A percentile compares a stretch with the other conserved stretches of the same genome.
phyloP scores from a whole-genome alignment of 495 filamentous ascomycete genomes.

The Copromyces sp. region DNA sequence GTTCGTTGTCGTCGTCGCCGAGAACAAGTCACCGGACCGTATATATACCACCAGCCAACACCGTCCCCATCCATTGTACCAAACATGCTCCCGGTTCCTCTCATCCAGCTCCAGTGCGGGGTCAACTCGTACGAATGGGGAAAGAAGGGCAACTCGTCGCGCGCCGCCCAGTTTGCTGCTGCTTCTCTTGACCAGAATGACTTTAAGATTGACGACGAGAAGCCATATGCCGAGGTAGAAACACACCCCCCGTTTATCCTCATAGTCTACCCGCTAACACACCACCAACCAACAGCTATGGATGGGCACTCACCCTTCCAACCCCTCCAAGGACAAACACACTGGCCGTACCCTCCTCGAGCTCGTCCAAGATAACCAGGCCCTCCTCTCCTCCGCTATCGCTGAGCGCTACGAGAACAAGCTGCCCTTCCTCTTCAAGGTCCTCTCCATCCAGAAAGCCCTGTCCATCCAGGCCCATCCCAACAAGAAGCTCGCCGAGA shows the following conservation, averaged over 20 bases:
- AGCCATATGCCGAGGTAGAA: slow-evolving; percentile 75
- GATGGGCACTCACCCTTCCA: slow-evolving; percentile 98
- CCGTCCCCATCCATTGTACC: background rate
- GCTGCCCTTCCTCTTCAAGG: slow-evolving; percentile 95
- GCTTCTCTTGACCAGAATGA: slow-evolving; percentile 54
- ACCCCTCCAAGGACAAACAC: slow-evolving; percentile 79
- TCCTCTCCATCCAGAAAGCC: slow-evolving; percentile 86
- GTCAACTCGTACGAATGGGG: slow-evolving; percentile 99
- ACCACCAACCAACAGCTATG: slow-evolving; percentile 54
- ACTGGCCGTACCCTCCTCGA: slow-evolving; percentile 84
- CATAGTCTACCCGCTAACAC: background rate
- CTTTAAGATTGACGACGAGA: slow-evolving; percentile 68
- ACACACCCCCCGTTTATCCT: too few species aligned
- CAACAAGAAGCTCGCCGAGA: slow-evolving; percentile 92
- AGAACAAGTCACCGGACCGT: background rate
- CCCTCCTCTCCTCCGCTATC: slow-evolving; percentile 63
- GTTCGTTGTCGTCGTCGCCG: background rate
- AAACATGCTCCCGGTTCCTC: slow-evolving; percentile 48
- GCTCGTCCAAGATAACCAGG: slow-evolving; percentile 78
- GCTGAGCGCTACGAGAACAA: slow-evolving; percentile 48
- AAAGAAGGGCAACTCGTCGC: slow-evolving; percentile 75
- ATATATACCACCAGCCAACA: background rate
- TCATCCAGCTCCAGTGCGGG: slow-evolving; percentile 88
- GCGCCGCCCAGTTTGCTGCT: slow-evolving; percentile 67
- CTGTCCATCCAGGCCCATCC: slow-evolving; percentile 96